Evolutionary conservation across 2,329 filamentous ascomycete genomes (phyloP), one percentile per base, ranked within the genome.

Genomic region (Talaromyces sp.): DNA sequence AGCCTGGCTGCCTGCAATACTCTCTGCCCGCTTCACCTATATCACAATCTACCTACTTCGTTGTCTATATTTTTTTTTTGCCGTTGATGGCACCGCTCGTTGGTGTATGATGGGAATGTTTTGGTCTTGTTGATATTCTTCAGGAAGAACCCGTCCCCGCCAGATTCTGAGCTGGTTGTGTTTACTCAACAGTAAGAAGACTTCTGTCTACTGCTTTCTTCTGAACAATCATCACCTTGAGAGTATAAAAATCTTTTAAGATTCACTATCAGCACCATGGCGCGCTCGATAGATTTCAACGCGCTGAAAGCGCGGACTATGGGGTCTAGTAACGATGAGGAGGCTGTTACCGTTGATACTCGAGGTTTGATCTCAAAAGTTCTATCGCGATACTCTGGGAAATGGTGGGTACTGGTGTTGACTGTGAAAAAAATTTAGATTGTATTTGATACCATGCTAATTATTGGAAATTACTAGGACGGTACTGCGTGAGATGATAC

Each of bases 281-380:
- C 91, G 76, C 90, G 90, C 73, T 86, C 88, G 41, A 86, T 85
- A 66, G 85, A 88, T 70, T 87, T 85, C 71, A 84, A 84, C 73
- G 84, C 89, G 73, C 84, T 99, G 69, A 90, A 92, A 74, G 93
- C 94, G 70, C 90, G 92, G 72, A 95, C 95, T 31, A 86, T 99
- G 81, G 88, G 86, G 64, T 90, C 92, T 65, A 91, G 91, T 69
- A 90, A 93, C 67, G 92, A 96, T 71, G 95, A 98, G 78, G 95
- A 98, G 79, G 95, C 95, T 49, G 95, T 99, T 64, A 99, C 95
- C 0, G 95, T 99, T 73, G 97, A 99, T 75, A 99, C 95, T 58
- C 86, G 96, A 73, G 95, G 95, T 50, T 80, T 99, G 71, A 99
- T 99, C 75, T 96, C 98, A 81, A 99, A 99, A 79, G 94, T 99